A percentile compares a stretch with the other conserved stretches of the same genome.
These are phyloP conservation scores for Fistulinella cinereoalba DNA, from an alignment of 1,284 basidiomycete genomes.

Conservation along the genomic window DNA sequence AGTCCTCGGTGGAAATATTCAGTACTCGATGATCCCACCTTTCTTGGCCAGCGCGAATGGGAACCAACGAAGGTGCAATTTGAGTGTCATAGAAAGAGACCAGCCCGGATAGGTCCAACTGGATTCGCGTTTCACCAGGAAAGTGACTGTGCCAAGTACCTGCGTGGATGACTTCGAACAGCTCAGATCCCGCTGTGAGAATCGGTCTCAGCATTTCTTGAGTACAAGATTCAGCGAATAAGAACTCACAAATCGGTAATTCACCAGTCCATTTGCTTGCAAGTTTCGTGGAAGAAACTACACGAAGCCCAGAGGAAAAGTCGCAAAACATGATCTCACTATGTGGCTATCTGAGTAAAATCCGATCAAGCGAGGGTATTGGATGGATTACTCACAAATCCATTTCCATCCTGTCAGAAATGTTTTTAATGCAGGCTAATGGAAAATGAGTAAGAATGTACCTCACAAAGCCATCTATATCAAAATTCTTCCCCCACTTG, in stretches of 20 bases:
- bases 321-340: slow-evolving; percentile 56
- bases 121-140: background rate
- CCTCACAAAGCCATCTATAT: slow-evolving; percentile 42
- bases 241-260: background rate
- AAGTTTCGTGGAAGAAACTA: slow-evolving; percentile 34
- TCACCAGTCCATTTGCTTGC: background rate
- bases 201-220: too few species aligned
- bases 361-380: too few species aligned
- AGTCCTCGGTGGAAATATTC: background rate
- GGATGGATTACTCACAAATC: slow-evolving; percentile 39
- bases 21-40: background rate
- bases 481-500: slow-evolving; percentile 34
- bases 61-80: slow-evolving; percentile 6
- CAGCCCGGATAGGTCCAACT: background rate
- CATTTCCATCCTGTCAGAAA: slow-evolving; percentile 46
- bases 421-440: slow-evolving; percentile 1
- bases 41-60: background rate
- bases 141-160: slow-evolving; percentile 34
- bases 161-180: background rate
- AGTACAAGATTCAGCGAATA: background rate
- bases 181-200: background rate
- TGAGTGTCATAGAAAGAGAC: slow-evolving; percentile 30
- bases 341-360: background rate
- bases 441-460: slow-evolving; percentile 4
- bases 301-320: slow-evolving; percentile 40